phyloP scores from a whole-genome alignment of 2,329 filamentous ascomycete genomes.

The Neofusicoccum parvum region DNA sequence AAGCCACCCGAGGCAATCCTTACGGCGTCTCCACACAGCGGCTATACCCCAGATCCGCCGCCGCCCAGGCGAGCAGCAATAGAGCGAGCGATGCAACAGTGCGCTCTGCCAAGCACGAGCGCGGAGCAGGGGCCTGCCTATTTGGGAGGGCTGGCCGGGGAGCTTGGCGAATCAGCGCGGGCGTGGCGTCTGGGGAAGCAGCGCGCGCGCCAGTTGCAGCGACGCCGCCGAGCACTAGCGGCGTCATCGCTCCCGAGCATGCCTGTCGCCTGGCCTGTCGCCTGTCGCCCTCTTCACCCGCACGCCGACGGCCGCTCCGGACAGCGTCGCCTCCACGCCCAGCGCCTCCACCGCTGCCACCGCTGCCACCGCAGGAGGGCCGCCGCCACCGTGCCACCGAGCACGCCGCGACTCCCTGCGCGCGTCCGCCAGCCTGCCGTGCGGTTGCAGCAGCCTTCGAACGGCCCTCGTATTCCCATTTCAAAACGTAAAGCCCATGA shows the following conservation, averaged over 20 bases:
- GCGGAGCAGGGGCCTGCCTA: not conserved
- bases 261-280: no score
- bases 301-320: no score
- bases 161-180: not conserved
- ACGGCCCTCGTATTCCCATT: not conserved
- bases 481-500: not conserved
- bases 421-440: not conserved
- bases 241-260: constrained; percentile 1
- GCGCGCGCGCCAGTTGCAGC: not conserved
- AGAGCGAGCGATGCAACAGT: constrained; percentile 7
- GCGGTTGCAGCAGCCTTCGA: not conserved
- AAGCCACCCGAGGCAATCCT: constrained; percentile 1
- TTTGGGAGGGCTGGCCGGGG: not conserved
- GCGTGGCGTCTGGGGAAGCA: constrained; percentile 11
- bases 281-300: not conserved
- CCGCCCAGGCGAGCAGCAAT: not conserved
- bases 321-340: no score
- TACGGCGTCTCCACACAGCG: not conserved
- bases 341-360: no score
- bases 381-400: no score
- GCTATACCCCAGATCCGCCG: constrained; percentile 20
- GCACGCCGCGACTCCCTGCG: no score
- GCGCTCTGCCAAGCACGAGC: not conserved
- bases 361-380: no score
- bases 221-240: not conserved